Evolutionary conservation across 768 basidiomycete species (phyloP), one percentile per base, ranked within the genome.

Genomic region (Floccularia luteovirens): DNA sequence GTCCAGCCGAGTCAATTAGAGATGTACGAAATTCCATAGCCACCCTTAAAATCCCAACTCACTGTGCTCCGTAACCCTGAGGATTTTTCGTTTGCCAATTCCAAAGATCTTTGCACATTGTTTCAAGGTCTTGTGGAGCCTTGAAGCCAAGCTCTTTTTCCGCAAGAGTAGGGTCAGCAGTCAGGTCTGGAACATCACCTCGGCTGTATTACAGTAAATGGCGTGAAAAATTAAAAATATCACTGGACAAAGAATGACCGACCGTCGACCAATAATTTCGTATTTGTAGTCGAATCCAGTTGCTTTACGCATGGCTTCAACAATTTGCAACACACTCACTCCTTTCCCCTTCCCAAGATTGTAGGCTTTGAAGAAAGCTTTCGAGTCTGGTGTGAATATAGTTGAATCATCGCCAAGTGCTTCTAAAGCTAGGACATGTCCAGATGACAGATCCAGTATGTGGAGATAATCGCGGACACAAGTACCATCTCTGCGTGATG

Each of bases 51-150:
- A n/a, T n/a, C n/a, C n/a, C n/a, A n/a, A n/a, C n/a, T n/a, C n/a
- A n/a, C n/a, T n/a, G n/a, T n/a, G n/a, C 62, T 19, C 54, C 70
- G 47, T 88, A 96, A 2, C 92, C 92, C 22, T 75, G 56, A 5
- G 87, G 89, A 52, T 96, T 89, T 59, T 79, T 88, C n/a, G 78
- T 79, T 67, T 98, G 94, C 90, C 93, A 99, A 65, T 93, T 93
- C 96, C 96, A 98, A 51, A 96, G 68, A 62, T 99, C 96, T 41
- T 77, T 70, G 62, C 96, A 98, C 90, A 98, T 98, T 41, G 82
- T 81, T 46, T 91, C 83, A 32, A 99, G 72, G 50, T 80, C 72
- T 53, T 79, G 73, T 20, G 72, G 68, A 10, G 94, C 94, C 45
- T 77, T 75, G 74, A 97, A 99, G 4, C 90, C 90, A 22, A 99